These are phyloP conservation scores for Metschnikowia amazonensis DNA, from an alignment of 805 yeast genomes.

Conservation along the genomic window DNA sequence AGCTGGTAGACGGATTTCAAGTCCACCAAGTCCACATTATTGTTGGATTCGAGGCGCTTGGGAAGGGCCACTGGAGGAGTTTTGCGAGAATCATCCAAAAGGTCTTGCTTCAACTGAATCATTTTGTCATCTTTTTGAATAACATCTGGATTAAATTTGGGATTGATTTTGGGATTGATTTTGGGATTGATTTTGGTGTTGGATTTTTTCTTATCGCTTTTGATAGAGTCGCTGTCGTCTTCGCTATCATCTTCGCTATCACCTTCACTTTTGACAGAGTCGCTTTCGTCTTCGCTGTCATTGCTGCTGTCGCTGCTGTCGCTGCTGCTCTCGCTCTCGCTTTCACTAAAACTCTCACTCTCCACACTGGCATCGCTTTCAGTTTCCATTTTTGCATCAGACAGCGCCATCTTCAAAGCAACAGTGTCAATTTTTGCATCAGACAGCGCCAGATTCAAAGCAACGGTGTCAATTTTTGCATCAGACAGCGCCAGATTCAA, in stretches of 20 bases:
- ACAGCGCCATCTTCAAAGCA: too few relatives aligned
- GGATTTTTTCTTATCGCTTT: too few relatives aligned
- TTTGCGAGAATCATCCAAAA: constrained; percentile 13
- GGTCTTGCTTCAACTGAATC: constrained; percentile 17
- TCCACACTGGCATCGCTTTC: constrained; percentile 9
- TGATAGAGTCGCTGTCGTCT: too few relatives aligned
- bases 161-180: too few relatives aligned
- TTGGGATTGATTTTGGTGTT: too few relatives aligned
- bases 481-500: too few relatives aligned
- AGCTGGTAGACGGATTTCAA: neutral
- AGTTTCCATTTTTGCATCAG: too few relatives aligned
- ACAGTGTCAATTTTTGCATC: too few relatives aligned
- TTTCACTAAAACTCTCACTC: constrained; percentile 7
- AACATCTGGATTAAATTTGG: too few relatives aligned
- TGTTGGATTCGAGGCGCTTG: neutral
- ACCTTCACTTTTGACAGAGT: constrained; percentile 9
- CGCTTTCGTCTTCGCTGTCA: constrained; percentile 13
- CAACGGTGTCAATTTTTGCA: too few relatives aligned
- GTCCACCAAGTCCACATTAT: constrained; percentile 34
- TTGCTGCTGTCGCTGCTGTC: constrained; percentile 23
- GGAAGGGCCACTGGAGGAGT: constrained; percentile 10
- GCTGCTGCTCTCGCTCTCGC: constrained; percentile 19
- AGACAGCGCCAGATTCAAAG: too few relatives aligned
- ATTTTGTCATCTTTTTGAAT: constrained; percentile 12
- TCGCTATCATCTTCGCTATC: neutral